These are phyloP conservation scores for Auriscalpium microsporum DNA, from an alignment of 768 basidiomycete species.

Conservation along the genomic window DNA sequence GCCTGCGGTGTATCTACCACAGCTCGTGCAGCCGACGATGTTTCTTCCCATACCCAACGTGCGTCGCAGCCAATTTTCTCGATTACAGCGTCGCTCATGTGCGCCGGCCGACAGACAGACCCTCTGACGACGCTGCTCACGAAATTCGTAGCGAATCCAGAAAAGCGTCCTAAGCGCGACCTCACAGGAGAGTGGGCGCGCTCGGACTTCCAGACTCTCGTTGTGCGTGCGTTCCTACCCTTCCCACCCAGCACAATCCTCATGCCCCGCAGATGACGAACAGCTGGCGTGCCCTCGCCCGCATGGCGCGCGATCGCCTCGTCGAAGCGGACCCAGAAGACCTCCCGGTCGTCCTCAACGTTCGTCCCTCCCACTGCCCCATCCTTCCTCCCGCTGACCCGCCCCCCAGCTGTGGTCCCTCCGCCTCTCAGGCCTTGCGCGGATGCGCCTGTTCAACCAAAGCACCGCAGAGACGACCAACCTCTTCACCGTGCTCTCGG, in stretches of 20 bases:
- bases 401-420: conserved; percentile 68
- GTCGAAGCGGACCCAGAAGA: conserved; percentile 66
- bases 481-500: conserved; percentile 62
- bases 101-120: conserved; percentile 51
- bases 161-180: conserved; percentile 67
- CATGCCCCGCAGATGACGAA: conserved; percentile 62
- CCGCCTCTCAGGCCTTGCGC: conserved; percentile 68
- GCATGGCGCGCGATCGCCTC: conserved; percentile 74
- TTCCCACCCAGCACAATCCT: neutral
- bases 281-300: conserved; percentile 79
- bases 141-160: conserved; percentile 75
- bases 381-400: neutral
- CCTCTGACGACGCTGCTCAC: conserved; percentile 72
- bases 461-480: conserved; percentile 79
- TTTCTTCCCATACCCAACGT: conserved; percentile 88
- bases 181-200: conserved; percentile 65
- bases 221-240: conserved; percentile 42
- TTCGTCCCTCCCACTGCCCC: conserved; percentile 28
- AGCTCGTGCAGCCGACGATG: conserved; percentile 65
- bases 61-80: conserved; percentile 50
- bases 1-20: conserved; percentile 58
- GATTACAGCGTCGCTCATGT: conserved; percentile 48
- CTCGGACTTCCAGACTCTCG: conserved; percentile 67
- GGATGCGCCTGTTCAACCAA: conserved; percentile 79
- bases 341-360: conserved; percentile 53